Base-by-base conservation (phyloP, 306 rosid species). In the Mucuna pruriens region DNA sequence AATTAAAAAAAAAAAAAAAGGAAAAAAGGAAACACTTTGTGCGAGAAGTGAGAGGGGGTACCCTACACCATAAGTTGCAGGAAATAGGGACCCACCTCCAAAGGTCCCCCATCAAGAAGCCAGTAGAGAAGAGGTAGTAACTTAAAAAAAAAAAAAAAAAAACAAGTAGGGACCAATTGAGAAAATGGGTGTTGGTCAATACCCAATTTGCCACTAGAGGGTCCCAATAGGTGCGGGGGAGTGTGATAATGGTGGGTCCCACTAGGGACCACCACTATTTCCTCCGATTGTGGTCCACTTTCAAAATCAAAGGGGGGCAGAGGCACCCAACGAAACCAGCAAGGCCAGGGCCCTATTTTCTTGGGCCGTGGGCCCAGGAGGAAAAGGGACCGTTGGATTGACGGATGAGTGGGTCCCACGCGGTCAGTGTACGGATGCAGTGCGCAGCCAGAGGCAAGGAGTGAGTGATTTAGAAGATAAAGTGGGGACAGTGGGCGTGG, bases 221-320 rank as follows among this genome's bases (percentile, higher is more conserved):
- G 83, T 69, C 84, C 85, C 77, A 66, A 23, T 0, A 74, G 7
- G 29, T 45, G 15, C 5, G 40, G n/a, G 38, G 23, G 13, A 3
- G 36, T 72, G 72, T 42, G 67, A 77, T 73, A 81, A 73, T 84
- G 84, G 87, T 82, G 88, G 83, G 86, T 44, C 82, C 83, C 86
- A 25, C 63, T 7, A 38, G 81, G 83, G 84, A 33, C 84, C 87
- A 79, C 73, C 84, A 73, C 77, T 55, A 74, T 16, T 15, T 34
- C n/a, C 73, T 45, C 13, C 23, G 16, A 54, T 42, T 66, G 77
- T 84, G 87, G 84, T 82, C 87, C 86, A 84, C 84, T 60, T 49
- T 8, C 36, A 7, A 15, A 55, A 46, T 12, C 33, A 63, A 52
- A 74, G 33, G 3, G 54, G 57, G 33, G 20, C 7, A 69, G 63